Evolutionary conservation across 129 eudicot genomes (phyloP), one percentile per base, ranked within the genome.

Genomic region (Centaurea solstitialis): DNA sequence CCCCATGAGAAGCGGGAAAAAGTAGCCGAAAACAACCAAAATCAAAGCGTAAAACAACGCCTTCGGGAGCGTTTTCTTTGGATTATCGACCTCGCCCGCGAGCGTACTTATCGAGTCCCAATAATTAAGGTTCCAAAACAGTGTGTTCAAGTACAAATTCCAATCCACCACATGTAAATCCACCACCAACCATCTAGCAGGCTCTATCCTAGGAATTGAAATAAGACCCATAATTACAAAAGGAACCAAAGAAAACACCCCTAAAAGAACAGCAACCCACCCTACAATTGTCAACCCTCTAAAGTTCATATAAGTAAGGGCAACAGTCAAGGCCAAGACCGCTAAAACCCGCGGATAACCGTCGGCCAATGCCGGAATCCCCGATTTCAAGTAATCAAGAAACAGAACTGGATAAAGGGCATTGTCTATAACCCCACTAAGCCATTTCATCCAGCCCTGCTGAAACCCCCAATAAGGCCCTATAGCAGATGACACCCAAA

Each of bases 391-490:
- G 64, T 92, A 92, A 85, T 92, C 97, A 11, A 92, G 94, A 85
- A 92, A 92, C 73, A 92, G 45, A 45, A 90, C 90, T 0, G 97
- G 97, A 83, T 92, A 92, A 2, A 92, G 82, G 9, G 97, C 94
- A 47, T 92, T 92, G 76, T 92, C 97, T 7, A 92, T 90, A 12
- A 92, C 97, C 50, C 94, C 97, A 62, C 94, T 88, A 9, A 90
- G 90, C 97, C 97, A 92, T 80, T 92, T 92, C 97, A 92, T 86
- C 97, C 97, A 92, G 30, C 97, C 97, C 47, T 92, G 97, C 78
- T 92, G 97, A 70, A 92, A 92, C 57, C 94, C 97, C 97, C 97
- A 92, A 39, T 82, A 92, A 7, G 90, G 89, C 9, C 97, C 97
- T 67, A 92, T 85, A 73, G 97, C 97, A 15, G 97, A 84, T 6